A percentile compares a stretch with the other conserved stretches of the same genome.
phyloP scores from a whole-genome alignment of 192 early-diverging fungal genomes.

The Coemansia sp. region DNA sequence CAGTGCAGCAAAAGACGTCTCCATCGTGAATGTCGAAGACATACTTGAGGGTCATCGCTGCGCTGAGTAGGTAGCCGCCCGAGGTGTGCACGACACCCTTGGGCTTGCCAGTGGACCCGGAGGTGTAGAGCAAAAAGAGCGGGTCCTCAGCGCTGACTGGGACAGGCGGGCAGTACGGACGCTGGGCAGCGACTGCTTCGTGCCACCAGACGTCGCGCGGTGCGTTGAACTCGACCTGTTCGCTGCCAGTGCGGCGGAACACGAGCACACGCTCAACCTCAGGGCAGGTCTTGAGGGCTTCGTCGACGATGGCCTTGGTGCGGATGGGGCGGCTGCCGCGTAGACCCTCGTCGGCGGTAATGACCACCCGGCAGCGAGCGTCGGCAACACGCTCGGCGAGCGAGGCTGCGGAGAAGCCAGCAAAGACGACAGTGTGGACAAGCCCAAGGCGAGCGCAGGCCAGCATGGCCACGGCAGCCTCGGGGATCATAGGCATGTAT shows the following conservation, averaged over 20 bases:
- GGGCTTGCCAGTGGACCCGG: constrained; percentile 87
- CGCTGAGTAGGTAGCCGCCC: constrained; percentile 93
- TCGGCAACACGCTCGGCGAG: constrained; percentile 92
- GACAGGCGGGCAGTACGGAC: constrained; percentile 86
- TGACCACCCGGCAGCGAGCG: constrained; percentile 76
- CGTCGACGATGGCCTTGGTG: constrained; percentile 93
- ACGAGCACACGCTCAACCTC: constrained; percentile 86
- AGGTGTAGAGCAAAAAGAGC: constrained; percentile 94
- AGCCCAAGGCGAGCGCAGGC: constrained; percentile 94
- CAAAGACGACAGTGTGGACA: constrained; percentile 95
- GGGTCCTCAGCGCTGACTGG: constrained; percentile 91
- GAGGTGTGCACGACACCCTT: constrained; percentile 96
- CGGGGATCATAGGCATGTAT: constrained; percentile 98
- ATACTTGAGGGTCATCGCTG: constrained; percentile 84
- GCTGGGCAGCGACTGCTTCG: constrained; percentile 82
- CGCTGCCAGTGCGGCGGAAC: constrained; percentile 86
- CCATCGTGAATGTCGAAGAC: constrained; percentile 92
- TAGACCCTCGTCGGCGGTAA: constrained; percentile 94
- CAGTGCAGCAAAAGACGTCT: constrained; percentile 93
- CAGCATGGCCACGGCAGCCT: constrained; percentile 90
- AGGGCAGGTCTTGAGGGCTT: constrained; percentile 79
- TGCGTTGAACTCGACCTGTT: constrained; percentile 70
- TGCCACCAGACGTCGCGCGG: constrained; percentile 95
- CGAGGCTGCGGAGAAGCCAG: constrained; percentile 93
- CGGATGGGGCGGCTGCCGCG: constrained; percentile 89